Evolutionary conservation across 352 stramenopile genomes (phyloP).

Genomic region (Halophytophthora polymorphica): DNA sequence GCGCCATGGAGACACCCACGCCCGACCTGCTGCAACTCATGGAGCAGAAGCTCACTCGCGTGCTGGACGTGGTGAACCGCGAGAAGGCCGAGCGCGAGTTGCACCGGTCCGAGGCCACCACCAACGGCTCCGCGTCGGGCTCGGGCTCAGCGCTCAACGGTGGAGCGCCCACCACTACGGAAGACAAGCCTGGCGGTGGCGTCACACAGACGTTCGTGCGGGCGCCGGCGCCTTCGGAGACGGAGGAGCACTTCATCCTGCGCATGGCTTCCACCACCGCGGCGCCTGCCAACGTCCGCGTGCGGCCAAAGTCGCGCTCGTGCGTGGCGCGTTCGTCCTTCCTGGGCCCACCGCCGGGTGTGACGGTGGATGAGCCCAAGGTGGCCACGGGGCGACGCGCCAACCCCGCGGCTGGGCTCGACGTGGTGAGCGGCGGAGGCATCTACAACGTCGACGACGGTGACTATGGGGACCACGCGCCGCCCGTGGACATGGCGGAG

Average conservation of each 20-base stretch:
- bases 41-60: slow-evolving; percentile 80
- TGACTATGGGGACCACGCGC: slow-evolving; percentile 20
- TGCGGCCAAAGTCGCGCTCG: slow-evolving; percentile 61
- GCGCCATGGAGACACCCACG: slow-evolving; percentile 64
- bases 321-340: slow-evolving; percentile 26
- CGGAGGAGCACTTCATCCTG: slow-evolving; percentile 82
- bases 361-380: slow-evolving; percentile 17
- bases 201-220: slow-evolving; percentile 41
- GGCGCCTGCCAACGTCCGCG: slow-evolving; percentile 66
- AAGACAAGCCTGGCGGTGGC: slow-evolving; percentile 28
- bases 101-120: slow-evolving; percentile 60
- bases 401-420: slow-evolving; percentile 12
- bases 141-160: slow-evolving; percentile 19
- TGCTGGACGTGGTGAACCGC: slow-evolving; percentile 81
- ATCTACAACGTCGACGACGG: slow-evolving; percentile 26
- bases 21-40: slow-evolving; percentile 73
- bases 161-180: slow-evolving; percentile 16
- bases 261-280: slow-evolving; percentile 73
- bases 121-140: slow-evolving; percentile 9
- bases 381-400: slow-evolving; percentile 10
- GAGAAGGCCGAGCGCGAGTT: slow-evolving; percentile 80
- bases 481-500: slow-evolving; percentile 46
- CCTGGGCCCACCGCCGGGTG: slow-evolving; percentile 12
- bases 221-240: slow-evolving; percentile 61
- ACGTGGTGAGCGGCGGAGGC: slow-evolving; percentile 14